Conservation (phyloP, 2,329 filamentous ascomycete species). For the Aspergillus pseudotamarii region DNA sequence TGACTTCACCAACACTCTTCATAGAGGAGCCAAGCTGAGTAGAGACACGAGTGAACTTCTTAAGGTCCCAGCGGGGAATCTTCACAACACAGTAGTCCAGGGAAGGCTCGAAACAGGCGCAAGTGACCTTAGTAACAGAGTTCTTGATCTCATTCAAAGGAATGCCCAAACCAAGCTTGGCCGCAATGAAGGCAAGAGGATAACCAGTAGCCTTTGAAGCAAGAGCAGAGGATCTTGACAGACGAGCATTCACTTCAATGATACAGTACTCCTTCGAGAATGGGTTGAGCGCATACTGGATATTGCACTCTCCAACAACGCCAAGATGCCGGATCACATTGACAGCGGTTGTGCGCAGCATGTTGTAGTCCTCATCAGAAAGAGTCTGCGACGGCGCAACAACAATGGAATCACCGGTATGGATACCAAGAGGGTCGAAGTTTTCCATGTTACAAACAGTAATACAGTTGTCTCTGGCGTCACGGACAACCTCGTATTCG, state of each 20-base stretch:
- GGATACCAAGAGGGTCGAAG: constrained; percentile 96
- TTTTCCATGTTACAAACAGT: constrained; percentile 99
- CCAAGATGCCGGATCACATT: constrained; percentile 97
- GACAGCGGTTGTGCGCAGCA: constrained; percentile 94
- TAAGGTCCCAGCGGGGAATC: constrained; percentile 97
- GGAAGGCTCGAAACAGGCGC: constrained; percentile 97
- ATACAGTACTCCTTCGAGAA: constrained; percentile 97
- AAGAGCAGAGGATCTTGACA: constrained; percentile 91
- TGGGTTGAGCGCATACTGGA: constrained; percentile 96
- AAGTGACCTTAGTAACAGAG: constrained; percentile 92
- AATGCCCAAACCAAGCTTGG: constrained; percentile 92
- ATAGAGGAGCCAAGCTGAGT: constrained; percentile 96
- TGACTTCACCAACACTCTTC: constrained; percentile 99
- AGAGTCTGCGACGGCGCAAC: constrained; percentile 96
- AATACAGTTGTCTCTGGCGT: constrained; percentile 96
- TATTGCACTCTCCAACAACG: constrained; percentile 98
- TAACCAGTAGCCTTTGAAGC: constrained; percentile 98
- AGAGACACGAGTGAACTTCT: constrained; percentile 97
- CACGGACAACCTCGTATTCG: constrained; percentile 96
- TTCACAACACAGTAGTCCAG: constrained; percentile 98
- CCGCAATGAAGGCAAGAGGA: constrained; percentile 92
- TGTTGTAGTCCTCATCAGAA: constrained; percentile 98
- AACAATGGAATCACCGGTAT: constrained; percentile 97
- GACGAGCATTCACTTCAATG: constrained; percentile 96
- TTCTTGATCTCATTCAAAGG: constrained; percentile 96